phyloP scores from a whole-genome alignment of 352 stramenopile species.

The Phytophthora litchii region DNA sequence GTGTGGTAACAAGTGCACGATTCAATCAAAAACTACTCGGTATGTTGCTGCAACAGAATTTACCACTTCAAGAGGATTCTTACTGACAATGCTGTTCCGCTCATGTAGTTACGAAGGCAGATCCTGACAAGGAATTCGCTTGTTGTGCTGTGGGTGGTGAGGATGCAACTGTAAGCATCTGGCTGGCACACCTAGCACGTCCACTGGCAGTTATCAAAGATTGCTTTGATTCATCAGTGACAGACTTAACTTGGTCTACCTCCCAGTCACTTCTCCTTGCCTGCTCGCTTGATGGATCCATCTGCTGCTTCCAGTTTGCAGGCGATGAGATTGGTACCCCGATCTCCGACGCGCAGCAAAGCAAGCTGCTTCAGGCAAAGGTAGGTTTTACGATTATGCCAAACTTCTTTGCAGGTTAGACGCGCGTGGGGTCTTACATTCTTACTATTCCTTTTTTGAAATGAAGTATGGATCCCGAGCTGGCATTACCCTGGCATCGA shows the following conservation, averaged over 20 bases:
- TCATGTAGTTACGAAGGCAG: conserved; percentile 47
- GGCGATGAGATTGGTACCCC: conserved; percentile 66
- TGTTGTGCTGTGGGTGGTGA: conserved; percentile 85
- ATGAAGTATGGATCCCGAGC: conserved; percentile 80
- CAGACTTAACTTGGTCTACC: conserved; percentile 77
- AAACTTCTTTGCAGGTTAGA: background rate
- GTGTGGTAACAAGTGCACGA: conserved; percentile 78
- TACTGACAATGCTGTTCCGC: no score
- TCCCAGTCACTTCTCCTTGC: conserved; percentile 65
- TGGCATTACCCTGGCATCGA: conserved; percentile 80
- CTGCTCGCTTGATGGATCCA: conserved; percentile 79
- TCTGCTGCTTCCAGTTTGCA: conserved; percentile 86
- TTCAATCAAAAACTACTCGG: conserved; percentile 87
- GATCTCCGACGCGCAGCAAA: conserved; percentile 76
- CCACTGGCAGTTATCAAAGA: conserved; percentile 82
- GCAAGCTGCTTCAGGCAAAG: conserved; percentile 82
- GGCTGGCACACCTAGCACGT: conserved; percentile 78
- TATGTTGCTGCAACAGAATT: conserved; percentile 17
- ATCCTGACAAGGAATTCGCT: conserved; percentile 81
- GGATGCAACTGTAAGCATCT: conserved; percentile 87
- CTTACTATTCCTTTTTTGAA: background rate
- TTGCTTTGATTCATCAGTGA: conserved; percentile 86
- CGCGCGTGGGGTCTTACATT: conserved; percentile 1
- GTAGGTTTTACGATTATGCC: conserved; percentile 28
- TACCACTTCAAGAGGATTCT: no score